Evolutionary conservation across 345 rosid species (phyloP).

Genomic region (Arabis hirsuta): DNA sequence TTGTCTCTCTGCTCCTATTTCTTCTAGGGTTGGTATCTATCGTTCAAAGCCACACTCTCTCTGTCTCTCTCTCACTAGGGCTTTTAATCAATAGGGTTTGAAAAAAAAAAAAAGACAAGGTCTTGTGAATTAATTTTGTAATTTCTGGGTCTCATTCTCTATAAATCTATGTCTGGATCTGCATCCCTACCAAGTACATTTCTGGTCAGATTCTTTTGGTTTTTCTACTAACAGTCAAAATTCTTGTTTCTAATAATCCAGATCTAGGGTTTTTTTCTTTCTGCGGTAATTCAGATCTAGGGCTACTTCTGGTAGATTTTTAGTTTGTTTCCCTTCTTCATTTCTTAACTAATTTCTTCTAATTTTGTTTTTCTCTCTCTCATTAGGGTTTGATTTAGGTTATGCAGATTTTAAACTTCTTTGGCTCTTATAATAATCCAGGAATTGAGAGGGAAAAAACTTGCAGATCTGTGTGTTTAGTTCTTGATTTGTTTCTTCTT

Average conservation of each 20-base stretch:
- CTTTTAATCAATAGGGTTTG: slow-evolving; percentile 32
- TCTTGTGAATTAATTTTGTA: slow-evolving; percentile 5
- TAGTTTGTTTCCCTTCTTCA: background rate
- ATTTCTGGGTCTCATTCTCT: slow-evolving; percentile 20
- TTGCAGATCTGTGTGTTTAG: slow-evolving; percentile 18
- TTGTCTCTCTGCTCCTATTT: slow-evolving; percentile 30
- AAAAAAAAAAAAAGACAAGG: slow-evolving; percentile 16
- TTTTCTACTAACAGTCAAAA: slow-evolving; percentile 20
- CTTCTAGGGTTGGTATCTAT: slow-evolving; percentile 42
- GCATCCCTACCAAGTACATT: slow-evolving; percentile 22
- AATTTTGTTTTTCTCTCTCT: background rate
- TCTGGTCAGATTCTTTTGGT: slow-evolving; percentile 21
- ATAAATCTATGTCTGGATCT: slow-evolving; percentile 37
- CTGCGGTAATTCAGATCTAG: slow-evolving; percentile 26
- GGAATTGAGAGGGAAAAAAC: background rate
- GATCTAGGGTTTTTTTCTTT: slow-evolving; percentile 25
- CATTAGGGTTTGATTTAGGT: slow-evolving; percentile 18
- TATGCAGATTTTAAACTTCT: slow-evolving; percentile 8
- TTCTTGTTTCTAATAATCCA: slow-evolving; percentile 28
- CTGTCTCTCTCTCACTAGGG: slow-evolving; percentile 28
- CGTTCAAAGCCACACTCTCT: slow-evolving; percentile 25
- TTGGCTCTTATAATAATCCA: background rate
- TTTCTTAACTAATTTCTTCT: background rate
- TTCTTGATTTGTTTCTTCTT: slow-evolving; percentile 17
- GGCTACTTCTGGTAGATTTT: background rate